Percentiles rank a stretch among this genome's conserved stretches.
Evolutionary conservation across 2,329 filamentous ascomycete species (phyloP).

Genomic region (Monascus ruber): DNA sequence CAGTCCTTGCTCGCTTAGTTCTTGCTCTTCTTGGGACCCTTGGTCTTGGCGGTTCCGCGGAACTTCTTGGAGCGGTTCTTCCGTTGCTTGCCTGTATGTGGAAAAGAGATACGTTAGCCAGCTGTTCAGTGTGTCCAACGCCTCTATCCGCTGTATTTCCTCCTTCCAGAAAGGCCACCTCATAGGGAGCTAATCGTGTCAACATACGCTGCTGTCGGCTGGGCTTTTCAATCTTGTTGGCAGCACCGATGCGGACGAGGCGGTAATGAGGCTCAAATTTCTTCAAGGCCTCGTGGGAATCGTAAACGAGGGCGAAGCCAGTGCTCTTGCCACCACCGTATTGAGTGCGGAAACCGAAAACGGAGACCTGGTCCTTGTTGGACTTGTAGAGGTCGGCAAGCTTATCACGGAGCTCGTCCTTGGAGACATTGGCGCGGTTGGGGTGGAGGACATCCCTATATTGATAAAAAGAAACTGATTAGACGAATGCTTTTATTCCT

Average conservation of each 20-base stretch:
- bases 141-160: not conserved
- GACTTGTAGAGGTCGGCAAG: slow-evolving; percentile 95
- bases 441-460: slow-evolving; percentile 97
- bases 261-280: slow-evolving; percentile 99
- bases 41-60: slow-evolving; percentile 94
- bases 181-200: slow-evolving; percentile 1
- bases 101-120: slow-evolving; percentile 9
- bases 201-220: slow-evolving; percentile 98
- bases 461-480: slow-evolving; percentile 10
- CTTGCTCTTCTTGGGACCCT: slow-evolving; percentile 89
- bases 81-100: slow-evolving; percentile 85
- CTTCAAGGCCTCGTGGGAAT: slow-evolving; percentile 96
- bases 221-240: slow-evolving; percentile 91
- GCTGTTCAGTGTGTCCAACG: not conserved
- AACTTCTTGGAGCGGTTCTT: slow-evolving; percentile 99
- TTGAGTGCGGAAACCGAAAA: slow-evolving; percentile 97
- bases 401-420: slow-evolving; percentile 95
- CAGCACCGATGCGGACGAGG: slow-evolving; percentile 84
- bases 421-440: slow-evolving; percentile 95
- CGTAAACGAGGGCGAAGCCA: slow-evolving; percentile 97
- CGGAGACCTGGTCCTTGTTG: slow-evolving; percentile 91
- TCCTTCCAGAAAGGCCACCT: not conserved
- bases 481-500: slow-evolving; percentile 7
- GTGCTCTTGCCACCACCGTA: slow-evolving; percentile 99
- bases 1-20: slow-evolving; percentile 48